Conservation (phyloP, 179 eudicot genomes). For the Pouteria campechiana region DNA sequence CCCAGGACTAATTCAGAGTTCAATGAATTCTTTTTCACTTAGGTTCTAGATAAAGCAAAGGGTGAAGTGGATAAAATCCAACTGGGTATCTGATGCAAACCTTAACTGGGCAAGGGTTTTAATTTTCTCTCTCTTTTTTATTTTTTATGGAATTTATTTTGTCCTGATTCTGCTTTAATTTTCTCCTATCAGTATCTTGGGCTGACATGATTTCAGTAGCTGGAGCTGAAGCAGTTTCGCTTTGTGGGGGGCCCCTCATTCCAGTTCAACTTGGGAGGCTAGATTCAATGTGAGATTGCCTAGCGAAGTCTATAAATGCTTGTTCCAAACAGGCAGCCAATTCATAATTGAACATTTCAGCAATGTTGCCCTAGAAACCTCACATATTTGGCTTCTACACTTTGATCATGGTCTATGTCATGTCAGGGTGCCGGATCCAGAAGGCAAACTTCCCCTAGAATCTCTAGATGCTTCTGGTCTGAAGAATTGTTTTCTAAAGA, state of each 20-base stretch:
- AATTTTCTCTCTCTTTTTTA: background rate
- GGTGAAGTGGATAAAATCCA: conserved; percentile 33
- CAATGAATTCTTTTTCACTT: too few species aligned
- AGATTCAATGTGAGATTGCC: conserved; percentile 74
- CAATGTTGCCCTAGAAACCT: too few species aligned
- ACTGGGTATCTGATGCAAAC: conserved; percentile 34
- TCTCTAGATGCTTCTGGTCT: conserved; percentile 60
- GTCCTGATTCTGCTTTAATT: conserved; percentile 6
- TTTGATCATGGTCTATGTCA: background rate
- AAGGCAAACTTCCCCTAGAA: conserved; percentile 84
- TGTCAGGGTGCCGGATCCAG: conserved; percentile 78
- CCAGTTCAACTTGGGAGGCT: conserved; percentile 65
- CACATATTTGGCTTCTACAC: background rate
- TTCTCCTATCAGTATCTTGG: conserved; percentile 57
- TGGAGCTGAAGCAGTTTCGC: conserved; percentile 86
- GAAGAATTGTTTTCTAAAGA: conserved; percentile 56
- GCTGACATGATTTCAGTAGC: conserved; percentile 90
- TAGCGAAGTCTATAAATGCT: too few species aligned
- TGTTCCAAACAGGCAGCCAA: too few species aligned
- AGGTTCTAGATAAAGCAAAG: conserved; percentile 86
- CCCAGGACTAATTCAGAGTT: too few species aligned
- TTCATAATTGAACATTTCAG: too few species aligned
- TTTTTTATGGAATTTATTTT: background rate
- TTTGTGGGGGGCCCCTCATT: conserved; percentile 87
- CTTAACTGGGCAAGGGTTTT: background rate